A percentile compares a stretch with the other conserved stretches of the same genome.
phyloP scores from a whole-genome alignment of 108 stramenopile species.

The Stephanodiscus triporus region DNA sequence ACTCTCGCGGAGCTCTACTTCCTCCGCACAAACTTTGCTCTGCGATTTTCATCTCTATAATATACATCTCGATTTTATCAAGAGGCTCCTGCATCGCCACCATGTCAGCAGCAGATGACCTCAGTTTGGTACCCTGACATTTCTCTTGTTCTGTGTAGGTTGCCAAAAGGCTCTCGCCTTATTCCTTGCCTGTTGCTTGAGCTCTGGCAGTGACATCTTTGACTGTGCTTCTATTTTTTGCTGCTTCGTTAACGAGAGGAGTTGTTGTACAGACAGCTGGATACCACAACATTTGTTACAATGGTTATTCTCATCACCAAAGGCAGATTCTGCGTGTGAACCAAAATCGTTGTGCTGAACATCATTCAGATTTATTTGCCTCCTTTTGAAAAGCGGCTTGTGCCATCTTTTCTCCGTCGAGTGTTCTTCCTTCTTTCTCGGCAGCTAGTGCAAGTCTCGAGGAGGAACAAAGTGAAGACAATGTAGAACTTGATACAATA shows the following conservation, averaged over 20 bases:
- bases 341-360: background rate
- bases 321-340: background rate
- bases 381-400: background rate
- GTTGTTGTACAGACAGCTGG: background rate
- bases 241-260: conserved; percentile 14
- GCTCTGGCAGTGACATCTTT: conserved; percentile 7
- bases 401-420: background rate
- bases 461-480: conserved; percentile 1
- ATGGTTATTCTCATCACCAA: background rate
- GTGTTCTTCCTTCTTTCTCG: background rate
- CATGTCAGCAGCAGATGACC: conserved; percentile 4
- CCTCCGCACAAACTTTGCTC: conserved; percentile 58
- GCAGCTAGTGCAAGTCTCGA: background rate
- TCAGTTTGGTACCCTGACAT: conserved; percentile 9
- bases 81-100: conserved; percentile 31
- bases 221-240: conserved; percentile 7
- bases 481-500: conserved; percentile 1
- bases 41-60: conserved; percentile 54
- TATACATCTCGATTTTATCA: conserved; percentile 59
- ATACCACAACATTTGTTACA: background rate
- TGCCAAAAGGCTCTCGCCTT: background rate
- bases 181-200: conserved; percentile 18
- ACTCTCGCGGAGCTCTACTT: background rate
- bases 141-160: conserved; percentile 12
- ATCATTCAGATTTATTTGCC: background rate